Evolutionary conservation across 2,329 filamentous ascomycete species (phyloP).

Genomic region (Trichoderma simmonsii): DNA sequence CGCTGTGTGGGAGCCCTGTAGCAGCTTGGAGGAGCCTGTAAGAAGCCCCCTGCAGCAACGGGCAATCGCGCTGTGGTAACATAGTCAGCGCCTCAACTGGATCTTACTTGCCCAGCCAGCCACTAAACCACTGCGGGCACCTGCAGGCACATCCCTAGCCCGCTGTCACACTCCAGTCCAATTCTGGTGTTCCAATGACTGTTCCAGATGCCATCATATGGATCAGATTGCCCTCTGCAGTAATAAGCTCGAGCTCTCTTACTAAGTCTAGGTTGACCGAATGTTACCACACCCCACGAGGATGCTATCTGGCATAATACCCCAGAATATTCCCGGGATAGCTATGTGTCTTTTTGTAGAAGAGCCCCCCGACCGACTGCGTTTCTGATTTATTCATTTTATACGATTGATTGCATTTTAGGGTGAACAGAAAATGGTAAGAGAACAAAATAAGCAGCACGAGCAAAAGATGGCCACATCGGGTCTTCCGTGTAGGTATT

Average conservation of each 20-base stretch:
- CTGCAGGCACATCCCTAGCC: background rate
- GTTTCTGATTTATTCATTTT: background rate
- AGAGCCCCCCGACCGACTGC: background rate
- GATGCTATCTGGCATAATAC: background rate
- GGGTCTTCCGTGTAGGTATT: background rate
- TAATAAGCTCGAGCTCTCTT: background rate
- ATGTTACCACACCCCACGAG: background rate
- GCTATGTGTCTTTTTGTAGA: background rate
- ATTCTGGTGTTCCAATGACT: background rate
- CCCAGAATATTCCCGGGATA: background rate
- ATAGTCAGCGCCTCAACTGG: background rate
- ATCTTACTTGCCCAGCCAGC: background rate
- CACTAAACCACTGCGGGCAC: background rate
- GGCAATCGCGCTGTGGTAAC: background rate
- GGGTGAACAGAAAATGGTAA: background rate
- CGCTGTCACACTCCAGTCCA: background rate
- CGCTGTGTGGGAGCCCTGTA: background rate
- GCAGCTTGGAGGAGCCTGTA: background rate
- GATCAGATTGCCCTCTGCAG: background rate
- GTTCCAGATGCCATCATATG: background rate
- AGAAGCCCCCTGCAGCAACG: background rate
- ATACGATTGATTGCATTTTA: no score
- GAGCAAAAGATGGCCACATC: background rate
- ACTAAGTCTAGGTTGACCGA: background rate
- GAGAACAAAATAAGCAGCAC: background rate